Conservation (phyloP, 371 early-diverging fungal genomes). For the Nematocida sp. region DNA sequence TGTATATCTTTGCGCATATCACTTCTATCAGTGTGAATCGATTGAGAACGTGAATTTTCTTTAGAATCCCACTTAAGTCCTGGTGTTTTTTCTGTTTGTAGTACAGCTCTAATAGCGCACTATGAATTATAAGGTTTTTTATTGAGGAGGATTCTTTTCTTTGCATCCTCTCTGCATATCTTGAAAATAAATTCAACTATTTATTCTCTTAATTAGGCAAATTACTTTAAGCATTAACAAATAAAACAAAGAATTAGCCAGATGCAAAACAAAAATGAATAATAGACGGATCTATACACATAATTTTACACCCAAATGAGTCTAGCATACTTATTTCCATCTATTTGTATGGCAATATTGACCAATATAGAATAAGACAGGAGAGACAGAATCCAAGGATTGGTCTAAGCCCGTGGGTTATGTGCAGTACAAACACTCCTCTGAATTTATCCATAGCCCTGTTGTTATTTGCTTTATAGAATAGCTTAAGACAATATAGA, state of each 20-base stretch:
- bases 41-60: background rate
- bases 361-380: too few relatives aligned
- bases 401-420: too few relatives aligned
- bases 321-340: too few relatives aligned
- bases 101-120: conserved; percentile 41
- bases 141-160: background rate
- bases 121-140: conserved; percentile 52
- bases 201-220: conserved; percentile 14
- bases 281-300: too few relatives aligned
- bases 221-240: background rate
- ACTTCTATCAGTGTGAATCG: conserved; percentile 26
- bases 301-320: too few relatives aligned
- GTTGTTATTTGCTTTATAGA: too few relatives aligned
- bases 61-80: conserved; percentile 2
- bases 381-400: too few relatives aligned
- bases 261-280: too few relatives aligned
- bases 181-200: conserved; percentile 7
- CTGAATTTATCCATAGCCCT: too few relatives aligned
- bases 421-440: too few relatives aligned
- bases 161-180: conserved; percentile 10
- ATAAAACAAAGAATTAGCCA: background rate
- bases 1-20: conserved; percentile 35
- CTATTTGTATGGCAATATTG: too few relatives aligned
- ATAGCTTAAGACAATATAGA: too few relatives aligned
- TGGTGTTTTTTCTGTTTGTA: background rate